A percentile compares a stretch with the other conserved stretches of the same genome.
Evolutionary conservation across 148 eudicot genomes (phyloP).

Genomic region (Dysphania ambrosioides): DNA sequence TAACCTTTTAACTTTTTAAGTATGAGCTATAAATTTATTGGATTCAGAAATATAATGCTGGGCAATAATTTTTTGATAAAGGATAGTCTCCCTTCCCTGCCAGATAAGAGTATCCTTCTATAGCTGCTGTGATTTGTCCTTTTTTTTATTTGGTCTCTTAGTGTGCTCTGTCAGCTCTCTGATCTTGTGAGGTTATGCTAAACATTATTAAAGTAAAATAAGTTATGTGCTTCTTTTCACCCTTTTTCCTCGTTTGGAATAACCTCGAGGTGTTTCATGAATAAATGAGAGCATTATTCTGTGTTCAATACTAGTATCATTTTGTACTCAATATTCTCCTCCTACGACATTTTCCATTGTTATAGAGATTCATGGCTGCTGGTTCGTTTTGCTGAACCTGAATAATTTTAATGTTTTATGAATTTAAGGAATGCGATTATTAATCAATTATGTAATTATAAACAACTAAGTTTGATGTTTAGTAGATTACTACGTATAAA

Average conservation of each 20-base stretch:
- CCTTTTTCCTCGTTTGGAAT: not conserved
- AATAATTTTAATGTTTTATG: not conserved
- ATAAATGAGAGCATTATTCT: not conserved
- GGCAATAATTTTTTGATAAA: not conserved
- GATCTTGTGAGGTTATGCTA: not conserved
- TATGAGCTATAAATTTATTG: not conserved
- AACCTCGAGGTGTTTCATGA: not conserved
- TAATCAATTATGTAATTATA: too few species aligned
- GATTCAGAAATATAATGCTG: not conserved
- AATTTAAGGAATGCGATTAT: not conserved
- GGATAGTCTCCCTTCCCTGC: not conserved
- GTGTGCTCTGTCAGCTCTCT: not conserved
- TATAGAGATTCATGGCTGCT: not conserved
- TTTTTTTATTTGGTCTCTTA: not conserved
- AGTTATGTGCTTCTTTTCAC: not conserved
- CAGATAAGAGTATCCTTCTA: not conserved
- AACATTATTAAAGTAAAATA: not conserved
- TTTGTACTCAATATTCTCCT: not conserved
- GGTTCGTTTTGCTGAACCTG: not conserved
- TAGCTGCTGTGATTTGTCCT: not conserved
- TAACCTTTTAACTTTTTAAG: too few species aligned
- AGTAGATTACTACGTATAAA: not conserved
- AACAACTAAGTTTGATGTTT: not conserved
- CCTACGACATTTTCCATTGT: conserved; percentile 1
- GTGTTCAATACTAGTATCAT: not conserved